Conservation (phyloP, 192 early-diverging fungal species). For the Umbelopsis sp. region DNA sequence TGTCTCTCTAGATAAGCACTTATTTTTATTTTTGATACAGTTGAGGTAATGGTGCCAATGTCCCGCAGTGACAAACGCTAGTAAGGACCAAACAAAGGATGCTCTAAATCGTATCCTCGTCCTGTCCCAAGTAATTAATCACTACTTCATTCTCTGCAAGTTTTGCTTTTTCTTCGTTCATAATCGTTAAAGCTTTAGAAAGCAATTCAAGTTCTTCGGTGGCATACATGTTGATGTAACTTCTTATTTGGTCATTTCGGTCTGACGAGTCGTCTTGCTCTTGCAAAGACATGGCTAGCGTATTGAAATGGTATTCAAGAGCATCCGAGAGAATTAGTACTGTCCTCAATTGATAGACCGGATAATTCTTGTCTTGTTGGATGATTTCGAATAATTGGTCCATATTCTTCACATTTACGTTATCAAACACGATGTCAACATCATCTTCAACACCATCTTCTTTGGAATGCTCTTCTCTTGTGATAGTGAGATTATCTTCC, state of each 20-base stretch:
- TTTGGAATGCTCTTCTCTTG: too few species aligned
- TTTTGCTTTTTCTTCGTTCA: too few species aligned
- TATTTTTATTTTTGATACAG: too few species aligned
- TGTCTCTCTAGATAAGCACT: too few species aligned
- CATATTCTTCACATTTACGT: neutral
- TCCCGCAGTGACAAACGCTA: too few species aligned
- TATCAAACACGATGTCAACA: neutral
- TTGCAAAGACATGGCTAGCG: neutral
- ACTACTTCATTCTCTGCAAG: too few species aligned
- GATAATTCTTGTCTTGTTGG: neutral
- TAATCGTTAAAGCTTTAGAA: too few species aligned
- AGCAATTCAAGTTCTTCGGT: neutral
- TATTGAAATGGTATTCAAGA: neutral
- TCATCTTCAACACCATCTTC: neutral
- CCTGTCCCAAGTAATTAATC: too few species aligned
- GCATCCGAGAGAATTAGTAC: neutral
- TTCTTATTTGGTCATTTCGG: neutral
- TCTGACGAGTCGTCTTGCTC: neutral
- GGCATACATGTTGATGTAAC: neutral
- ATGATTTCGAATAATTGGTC: neutral
- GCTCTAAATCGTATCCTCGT: too few species aligned
- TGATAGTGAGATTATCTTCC: too few species aligned
- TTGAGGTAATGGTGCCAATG: too few species aligned
- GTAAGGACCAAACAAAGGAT: too few species aligned
- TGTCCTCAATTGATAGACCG: neutral